Conservation (phyloP, 108 stramenopile genomes). For the Discostella stelligeroides region DNA sequence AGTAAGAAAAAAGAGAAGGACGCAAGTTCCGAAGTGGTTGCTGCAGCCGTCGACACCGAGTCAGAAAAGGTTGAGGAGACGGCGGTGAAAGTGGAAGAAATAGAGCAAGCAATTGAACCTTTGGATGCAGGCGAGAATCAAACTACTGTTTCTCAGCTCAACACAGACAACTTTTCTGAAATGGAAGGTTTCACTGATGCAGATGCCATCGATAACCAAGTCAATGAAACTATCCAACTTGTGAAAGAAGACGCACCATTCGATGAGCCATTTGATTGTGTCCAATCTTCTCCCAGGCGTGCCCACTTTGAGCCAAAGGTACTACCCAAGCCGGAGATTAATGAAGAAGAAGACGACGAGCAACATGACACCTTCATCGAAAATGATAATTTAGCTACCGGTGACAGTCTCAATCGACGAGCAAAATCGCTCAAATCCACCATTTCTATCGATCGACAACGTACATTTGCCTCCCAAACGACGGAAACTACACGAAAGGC, state of each 20-base stretch:
- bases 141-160: neutral
- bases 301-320: conserved; percentile 5
- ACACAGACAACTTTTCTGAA: conserved; percentile 3
- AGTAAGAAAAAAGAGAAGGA: conserved; percentile 18
- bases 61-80: conserved; percentile 1
- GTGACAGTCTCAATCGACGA: conserved; percentile 3
- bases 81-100: neutral
- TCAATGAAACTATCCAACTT: neutral
- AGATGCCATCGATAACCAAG: neutral
- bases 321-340: neutral
- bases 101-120: neutral
- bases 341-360: conserved; percentile 1
- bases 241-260: conserved; percentile 48
- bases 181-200: conserved; percentile 5
- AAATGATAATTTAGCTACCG: neutral
- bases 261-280: conserved; percentile 32
- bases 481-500: conserved; percentile 44
- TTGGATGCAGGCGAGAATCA: neutral
- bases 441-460: conserved; percentile 20
- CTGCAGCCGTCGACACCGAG: neutral
- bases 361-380: conserved; percentile 12
- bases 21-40: neutral
- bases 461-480: conserved; percentile 36
- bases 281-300: conserved; percentile 2
- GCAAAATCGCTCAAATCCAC: conserved; percentile 26